These are phyloP conservation scores for Rhinocladiella mackenziei DNA, from an alignment of 2,329 filamentous ascomycete genomes.

Conservation along the genomic window DNA sequence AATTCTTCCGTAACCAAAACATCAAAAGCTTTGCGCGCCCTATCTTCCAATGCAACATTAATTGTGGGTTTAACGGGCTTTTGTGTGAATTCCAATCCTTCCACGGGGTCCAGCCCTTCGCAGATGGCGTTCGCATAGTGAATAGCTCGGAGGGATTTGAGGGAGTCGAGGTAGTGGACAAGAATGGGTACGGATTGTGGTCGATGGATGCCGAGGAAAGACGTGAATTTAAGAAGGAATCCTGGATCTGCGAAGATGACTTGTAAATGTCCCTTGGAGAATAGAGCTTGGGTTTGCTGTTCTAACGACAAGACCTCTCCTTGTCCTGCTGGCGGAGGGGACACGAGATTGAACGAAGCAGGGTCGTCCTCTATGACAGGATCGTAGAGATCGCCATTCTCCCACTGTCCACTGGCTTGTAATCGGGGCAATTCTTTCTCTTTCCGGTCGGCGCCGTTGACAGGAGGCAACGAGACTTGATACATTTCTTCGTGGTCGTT, in stretches of 20 bases:
- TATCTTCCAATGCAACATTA: conserved; percentile 59
- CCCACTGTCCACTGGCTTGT: conserved; percentile 17
- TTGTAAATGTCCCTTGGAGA: conserved; percentile 62
- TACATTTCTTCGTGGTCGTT: conserved; percentile 10
- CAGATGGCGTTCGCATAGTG: conserved; percentile 67
- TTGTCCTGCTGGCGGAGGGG: conserved; percentile 31
- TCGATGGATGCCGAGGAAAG: conserved; percentile 59
- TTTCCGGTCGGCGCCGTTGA: conserved; percentile 8
- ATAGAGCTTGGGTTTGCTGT: conserved; percentile 60
- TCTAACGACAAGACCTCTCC: conserved; percentile 53
- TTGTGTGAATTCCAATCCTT: conserved; percentile 54
- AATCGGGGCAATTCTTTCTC: conserved; percentile 21
- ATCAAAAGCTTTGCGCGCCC: conserved; percentile 62
- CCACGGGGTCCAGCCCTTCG: conserved; percentile 55
- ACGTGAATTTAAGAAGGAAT: conserved; percentile 62
- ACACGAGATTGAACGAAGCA: conserved; percentile 36
- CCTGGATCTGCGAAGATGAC: conserved; percentile 62
- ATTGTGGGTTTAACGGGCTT: conserved; percentile 49
- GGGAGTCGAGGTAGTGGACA: conserved; percentile 66
- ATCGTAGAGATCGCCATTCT: conserved; percentile 16
- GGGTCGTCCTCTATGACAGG: conserved; percentile 33
- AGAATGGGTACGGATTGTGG: conserved; percentile 62
- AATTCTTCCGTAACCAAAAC: conserved; percentile 63
- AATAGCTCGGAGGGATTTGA: conserved; percentile 68
- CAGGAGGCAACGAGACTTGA: not conserved